Evolutionary conservation across 2,329 filamentous ascomycete species (phyloP).

Genomic region (Fusarium tupiense): DNA sequence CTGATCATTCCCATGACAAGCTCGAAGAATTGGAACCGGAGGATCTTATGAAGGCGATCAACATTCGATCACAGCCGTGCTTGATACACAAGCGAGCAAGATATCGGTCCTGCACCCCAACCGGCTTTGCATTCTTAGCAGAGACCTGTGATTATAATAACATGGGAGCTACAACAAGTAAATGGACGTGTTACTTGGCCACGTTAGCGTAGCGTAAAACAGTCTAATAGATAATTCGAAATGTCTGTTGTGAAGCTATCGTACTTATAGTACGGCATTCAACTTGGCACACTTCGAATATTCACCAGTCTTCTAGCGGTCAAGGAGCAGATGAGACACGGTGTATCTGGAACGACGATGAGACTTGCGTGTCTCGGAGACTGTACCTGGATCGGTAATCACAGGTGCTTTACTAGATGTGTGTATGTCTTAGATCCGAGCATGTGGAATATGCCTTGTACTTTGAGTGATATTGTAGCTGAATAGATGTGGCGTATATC

Average conservation of each 20-base stretch:
- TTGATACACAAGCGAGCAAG: not conserved
- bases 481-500: not conserved
- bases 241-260: not conserved
- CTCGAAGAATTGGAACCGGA: not conserved
- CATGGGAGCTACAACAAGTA: not conserved
- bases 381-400: not conserved
- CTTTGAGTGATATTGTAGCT: not conserved
- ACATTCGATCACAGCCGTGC: not conserved
- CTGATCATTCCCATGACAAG: not conserved
- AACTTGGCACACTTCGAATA: not conserved
- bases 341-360: slow-evolving; percentile 19
- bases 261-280: not conserved
- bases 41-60: not conserved
- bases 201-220: not conserved
- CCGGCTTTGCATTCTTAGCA: not conserved
- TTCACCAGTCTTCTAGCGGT: not conserved
- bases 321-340: not conserved
- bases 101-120: not conserved
- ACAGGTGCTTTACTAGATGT: not conserved
- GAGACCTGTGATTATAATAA: not conserved
- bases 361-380: slow-evolving; percentile 27
- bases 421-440: slow-evolving; percentile 8
- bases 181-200: not conserved
- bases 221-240: not conserved
- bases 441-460: not conserved